phyloP scores from a whole-genome alignment of 139 green algal species.

The Coelastrella sp. region DNA sequence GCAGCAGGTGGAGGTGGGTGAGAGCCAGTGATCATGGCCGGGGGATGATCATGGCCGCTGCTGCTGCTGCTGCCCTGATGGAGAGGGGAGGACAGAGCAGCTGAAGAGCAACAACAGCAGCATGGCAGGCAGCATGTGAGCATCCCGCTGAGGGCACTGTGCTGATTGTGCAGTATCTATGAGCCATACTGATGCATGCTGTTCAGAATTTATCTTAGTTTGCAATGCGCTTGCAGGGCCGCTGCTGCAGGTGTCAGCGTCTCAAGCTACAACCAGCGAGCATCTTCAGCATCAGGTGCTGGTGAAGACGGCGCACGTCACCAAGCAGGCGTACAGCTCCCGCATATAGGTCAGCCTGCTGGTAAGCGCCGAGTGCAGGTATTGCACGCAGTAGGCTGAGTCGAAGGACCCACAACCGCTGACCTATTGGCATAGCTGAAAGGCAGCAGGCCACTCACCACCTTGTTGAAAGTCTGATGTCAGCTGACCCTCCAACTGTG shows the following conservation, averaged over 20 bases:
- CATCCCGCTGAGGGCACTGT: background rate
- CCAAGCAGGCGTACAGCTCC: background rate
- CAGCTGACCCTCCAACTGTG: constrained; percentile 16
- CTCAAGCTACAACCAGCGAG: background rate
- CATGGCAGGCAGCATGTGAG: background rate
- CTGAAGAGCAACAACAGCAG: constrained; percentile 5
- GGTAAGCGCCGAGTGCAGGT: background rate
- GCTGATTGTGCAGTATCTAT: background rate
- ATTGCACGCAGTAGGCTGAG: background rate
- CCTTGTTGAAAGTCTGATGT: background rate
- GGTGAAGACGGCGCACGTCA: background rate
- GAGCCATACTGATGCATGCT: background rate
- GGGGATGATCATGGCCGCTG: background rate
- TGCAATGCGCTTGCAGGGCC: background rate
- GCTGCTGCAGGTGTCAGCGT: background rate
- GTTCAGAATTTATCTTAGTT: background rate
- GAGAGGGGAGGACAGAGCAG: background rate
- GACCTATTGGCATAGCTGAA: background rate
- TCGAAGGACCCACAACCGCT: background rate
- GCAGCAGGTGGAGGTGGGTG: constrained; percentile 17
- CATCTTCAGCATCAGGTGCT: background rate
- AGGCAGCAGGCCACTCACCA: background rate
- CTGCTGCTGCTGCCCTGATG: background rate
- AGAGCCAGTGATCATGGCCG: constrained; percentile 7
- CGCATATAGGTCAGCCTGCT: background rate